phyloP scores from a whole-genome alignment of 495 filamentous ascomycete species.

The Annulohypoxylon moriforme region DNA sequence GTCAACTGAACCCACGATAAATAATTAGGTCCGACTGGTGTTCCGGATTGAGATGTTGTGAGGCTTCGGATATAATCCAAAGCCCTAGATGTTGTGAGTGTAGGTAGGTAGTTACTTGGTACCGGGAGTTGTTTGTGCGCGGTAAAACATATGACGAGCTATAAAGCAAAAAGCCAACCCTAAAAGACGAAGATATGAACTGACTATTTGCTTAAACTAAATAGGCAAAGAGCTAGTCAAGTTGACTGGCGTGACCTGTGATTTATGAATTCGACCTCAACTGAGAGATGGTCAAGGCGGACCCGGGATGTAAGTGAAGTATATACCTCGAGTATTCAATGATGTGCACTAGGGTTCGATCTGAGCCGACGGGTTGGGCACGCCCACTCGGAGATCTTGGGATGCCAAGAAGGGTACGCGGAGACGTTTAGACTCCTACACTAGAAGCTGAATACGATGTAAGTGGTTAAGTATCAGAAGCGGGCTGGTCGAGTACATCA shows the following conservation, averaged over 20 bases:
- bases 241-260: slow-evolving; percentile 6
- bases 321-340: slow-evolving; percentile 37
- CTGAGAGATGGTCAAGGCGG: background rate
- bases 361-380: slow-evolving; percentile 44
- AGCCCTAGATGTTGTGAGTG: background rate
- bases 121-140: background rate
- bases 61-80: background rate
- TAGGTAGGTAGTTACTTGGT: background rate
- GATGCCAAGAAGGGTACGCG: slow-evolving; percentile 39
- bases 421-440: slow-evolving; percentile 33
- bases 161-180: slow-evolving; percentile 39
- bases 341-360: slow-evolving; percentile 44
- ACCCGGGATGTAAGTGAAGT: slow-evolving; percentile 33
- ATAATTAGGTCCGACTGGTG: background rate
- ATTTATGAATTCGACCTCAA: slow-evolving; percentile 18
- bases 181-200: slow-evolving; percentile 15
- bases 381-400: slow-evolving; percentile 40
- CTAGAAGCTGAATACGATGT: slow-evolving; percentile 41
- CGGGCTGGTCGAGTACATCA: slow-evolving; percentile 43
- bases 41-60: background rate
- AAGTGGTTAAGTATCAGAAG: slow-evolving; percentile 44
- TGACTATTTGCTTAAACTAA: slow-evolving; percentile 14
- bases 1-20: slow-evolving; percentile 23
- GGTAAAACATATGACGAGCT: slow-evolving; percentile 18
- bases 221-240: background rate